Evolutionary conservation across 352 stramenopile species (phyloP).

Genomic region (Blastocystis sp.): DNA sequence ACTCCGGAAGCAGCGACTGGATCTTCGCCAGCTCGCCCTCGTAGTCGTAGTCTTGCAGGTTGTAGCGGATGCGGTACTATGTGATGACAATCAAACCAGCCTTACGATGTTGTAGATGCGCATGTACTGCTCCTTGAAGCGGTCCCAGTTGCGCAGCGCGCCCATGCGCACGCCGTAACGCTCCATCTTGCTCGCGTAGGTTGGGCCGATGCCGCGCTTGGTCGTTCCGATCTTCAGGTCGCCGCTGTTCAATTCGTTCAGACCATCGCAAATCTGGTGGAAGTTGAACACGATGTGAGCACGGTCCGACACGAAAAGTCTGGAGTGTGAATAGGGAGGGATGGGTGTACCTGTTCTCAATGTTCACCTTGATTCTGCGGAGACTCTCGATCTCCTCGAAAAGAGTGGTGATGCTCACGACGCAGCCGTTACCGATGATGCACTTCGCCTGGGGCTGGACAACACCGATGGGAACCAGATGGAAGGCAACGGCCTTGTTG

Average conservation of each 20-base stretch:
- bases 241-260: constrained; percentile 62
- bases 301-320: constrained; percentile 89
- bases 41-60: constrained; percentile 67
- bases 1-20: constrained; percentile 63
- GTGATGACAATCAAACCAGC: not conserved
- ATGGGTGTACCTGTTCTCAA: constrained; percentile 67
- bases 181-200: constrained; percentile 94
- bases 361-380: constrained; percentile 8
- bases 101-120: constrained; percentile 56
- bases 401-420: constrained; percentile 89
- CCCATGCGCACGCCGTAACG: constrained; percentile 90
- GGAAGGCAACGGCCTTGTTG: constrained; percentile 97
- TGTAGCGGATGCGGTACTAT: constrained; percentile 62
- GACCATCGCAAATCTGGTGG: constrained; percentile 82
- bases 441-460: constrained; percentile 84
- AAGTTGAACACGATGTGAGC: constrained; percentile 97
- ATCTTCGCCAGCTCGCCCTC: constrained; percentile 76
- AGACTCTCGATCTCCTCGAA: constrained; percentile 79
- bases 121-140: constrained; percentile 65
- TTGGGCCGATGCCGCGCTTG: constrained; percentile 92
- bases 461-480: constrained; percentile 92
- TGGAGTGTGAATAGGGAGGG: constrained; percentile 77
- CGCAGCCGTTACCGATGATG: constrained; percentile 95
- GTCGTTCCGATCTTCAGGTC: constrained; percentile 70
- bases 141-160: constrained; percentile 75